Evolutionary conservation across 345 rosid genomes (phyloP).

Genomic region (Arabis hirsuta): DNA sequence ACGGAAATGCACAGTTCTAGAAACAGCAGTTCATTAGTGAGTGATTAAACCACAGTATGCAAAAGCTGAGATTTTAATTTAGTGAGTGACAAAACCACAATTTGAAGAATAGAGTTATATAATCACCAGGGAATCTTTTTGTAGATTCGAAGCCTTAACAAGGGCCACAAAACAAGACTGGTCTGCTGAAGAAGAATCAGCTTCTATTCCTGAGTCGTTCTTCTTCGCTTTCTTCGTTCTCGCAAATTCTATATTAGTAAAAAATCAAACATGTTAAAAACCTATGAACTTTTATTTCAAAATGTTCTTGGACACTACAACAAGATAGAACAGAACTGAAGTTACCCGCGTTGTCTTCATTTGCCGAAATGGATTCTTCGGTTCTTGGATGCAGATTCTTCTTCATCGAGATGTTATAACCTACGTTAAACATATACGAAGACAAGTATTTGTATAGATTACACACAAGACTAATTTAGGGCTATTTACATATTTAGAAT

Average conservation of each 20-base stretch:
- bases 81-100: neutral
- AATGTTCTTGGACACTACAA: neutral
- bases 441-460: neutral
- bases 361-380: neutral
- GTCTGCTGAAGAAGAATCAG: neutral
- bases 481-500: neutral
- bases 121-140: neutral
- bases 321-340: neutral
- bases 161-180: conserved; percentile 2
- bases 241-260: neutral
- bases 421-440: neutral
- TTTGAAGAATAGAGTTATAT: neutral
- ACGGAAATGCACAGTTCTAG: neutral
- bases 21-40: neutral
- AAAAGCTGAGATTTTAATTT: neutral
- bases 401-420: neutral
- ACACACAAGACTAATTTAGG: neutral
- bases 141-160: conserved; percentile 4
- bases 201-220: neutral
- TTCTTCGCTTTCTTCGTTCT: neutral
- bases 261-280: neutral
- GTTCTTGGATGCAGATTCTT: conserved; percentile 5
- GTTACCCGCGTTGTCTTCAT: neutral
- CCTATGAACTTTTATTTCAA: neutral
- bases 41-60: neutral